phyloP scores from a whole-genome alignment of 345 rosid genomes.

The Syzygium oleosum region DNA sequence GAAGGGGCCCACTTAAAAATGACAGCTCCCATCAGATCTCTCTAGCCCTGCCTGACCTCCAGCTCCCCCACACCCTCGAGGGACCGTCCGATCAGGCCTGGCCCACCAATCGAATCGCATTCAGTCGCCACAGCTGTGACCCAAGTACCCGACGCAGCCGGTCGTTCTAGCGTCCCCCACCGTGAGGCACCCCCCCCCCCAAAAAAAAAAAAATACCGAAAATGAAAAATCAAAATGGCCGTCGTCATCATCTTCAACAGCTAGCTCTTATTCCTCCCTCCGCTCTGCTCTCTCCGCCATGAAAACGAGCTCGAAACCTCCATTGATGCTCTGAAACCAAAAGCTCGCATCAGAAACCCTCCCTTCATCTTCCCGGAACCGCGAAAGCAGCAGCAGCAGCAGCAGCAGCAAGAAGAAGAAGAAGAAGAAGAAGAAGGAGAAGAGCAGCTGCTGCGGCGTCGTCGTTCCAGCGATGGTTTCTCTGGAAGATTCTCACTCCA shows the following conservation, averaged over 20 bases:
- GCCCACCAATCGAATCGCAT: not conserved
- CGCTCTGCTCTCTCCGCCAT: slow-evolving; percentile 4
- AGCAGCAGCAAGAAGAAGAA: too few species aligned
- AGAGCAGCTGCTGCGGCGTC: too few species aligned
- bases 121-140: not conserved
- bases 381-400: not conserved
- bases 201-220: not conserved
- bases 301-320: slow-evolving; percentile 4
- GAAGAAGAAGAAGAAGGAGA: not conserved
- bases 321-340: not conserved
- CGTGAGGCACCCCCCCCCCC: not conserved
- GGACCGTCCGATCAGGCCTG: not conserved
- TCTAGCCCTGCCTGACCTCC: not conserved
- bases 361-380: not conserved
- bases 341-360: not conserved
- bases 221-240: not conserved
- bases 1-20: not conserved
- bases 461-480: slow-evolving; percentile 41
- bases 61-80: not conserved
- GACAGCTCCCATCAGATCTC: not conserved
- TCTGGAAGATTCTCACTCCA: slow-evolving; percentile 50
- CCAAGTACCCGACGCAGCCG: not conserved
- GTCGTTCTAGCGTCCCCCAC: not conserved
- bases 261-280: not conserved
- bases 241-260: not conserved